Evolutionary conservation across 768 basidiomycete species (phyloP), one percentile per base, ranked within the genome.

Genomic region (Lentinula edodes): DNA sequence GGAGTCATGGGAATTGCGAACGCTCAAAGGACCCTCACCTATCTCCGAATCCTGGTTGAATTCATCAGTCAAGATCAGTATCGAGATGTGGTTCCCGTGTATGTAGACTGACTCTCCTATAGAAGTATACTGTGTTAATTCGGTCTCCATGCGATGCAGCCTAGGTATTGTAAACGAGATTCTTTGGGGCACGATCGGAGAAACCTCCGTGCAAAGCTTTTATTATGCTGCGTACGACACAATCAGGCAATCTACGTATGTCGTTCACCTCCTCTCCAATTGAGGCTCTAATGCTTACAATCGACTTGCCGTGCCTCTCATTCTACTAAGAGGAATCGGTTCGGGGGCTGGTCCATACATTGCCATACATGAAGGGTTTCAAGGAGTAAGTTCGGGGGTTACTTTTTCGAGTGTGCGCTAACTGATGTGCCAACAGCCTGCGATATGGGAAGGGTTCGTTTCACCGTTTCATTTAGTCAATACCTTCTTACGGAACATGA

Each of bases 1-100:
- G 90, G 91, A 60, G 85, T 89, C 57, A 95, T 95, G 94, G 93
- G 93, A 46, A 76, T 90, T 42, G 89, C 91, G 51, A 96, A 97
- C 66, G 93, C 90, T 9, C 89, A 95, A 67, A 84, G 95, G 35
- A 83, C 90, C 16, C 79, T 95, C 61, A 87, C 89, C 66, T 89
- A 91, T 70, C 86, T 95, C 67, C 84, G 91, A 35, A 86, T 88
- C 64, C 70, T 92, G 61, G 84, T 87, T 60, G 91, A 92, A 74
- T 95, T 96, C 77, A 89, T 95, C 71, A 85, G 83, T 57, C 91
- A 92, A 70, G 84, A 86, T 5, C 78, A 91, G 67, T 92, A 92
- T 72, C 76, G 76, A 61, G 83, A 90, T 68, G 88, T 94, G 52
- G 84, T 93, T 48, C 78, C 80, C 62, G 82, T 93, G 74, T 87